phyloP scores from a whole-genome alignment of 2,329 filamentous ascomycete genomes.

The Hansfordia pulvinata region DNA sequence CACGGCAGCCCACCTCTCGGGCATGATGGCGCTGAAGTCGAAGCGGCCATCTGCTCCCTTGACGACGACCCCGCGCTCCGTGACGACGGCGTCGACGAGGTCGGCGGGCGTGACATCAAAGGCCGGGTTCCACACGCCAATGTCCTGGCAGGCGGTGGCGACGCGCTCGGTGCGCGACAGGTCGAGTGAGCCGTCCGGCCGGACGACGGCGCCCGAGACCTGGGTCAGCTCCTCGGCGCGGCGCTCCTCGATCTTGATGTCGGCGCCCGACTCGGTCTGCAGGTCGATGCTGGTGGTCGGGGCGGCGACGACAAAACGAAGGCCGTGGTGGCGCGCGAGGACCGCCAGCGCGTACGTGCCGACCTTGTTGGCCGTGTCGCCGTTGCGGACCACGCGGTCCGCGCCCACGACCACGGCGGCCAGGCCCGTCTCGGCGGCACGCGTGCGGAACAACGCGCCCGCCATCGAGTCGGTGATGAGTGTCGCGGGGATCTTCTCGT shows the following conservation, averaged over 20 bases:
- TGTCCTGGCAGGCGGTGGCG: constrained; percentile 64
- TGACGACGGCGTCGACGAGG: constrained; percentile 88
- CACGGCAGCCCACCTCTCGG: constrained; percentile 35
- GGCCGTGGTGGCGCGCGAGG: constrained; percentile 72
- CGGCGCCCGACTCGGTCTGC: constrained; percentile 58
- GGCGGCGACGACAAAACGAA: constrained; percentile 91
- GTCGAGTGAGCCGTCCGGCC: constrained; percentile 49
- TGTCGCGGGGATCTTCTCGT: constrained; percentile 81
- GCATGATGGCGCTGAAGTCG: constrained; percentile 42
- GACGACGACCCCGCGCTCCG: constrained; percentile 76
- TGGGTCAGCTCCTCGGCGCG: constrained; percentile 70
- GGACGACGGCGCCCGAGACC: constrained; percentile 63
- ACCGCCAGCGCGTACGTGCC: constrained; percentile 89
- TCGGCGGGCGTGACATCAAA: constrained; percentile 89
- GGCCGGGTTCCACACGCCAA: constrained; percentile 89
- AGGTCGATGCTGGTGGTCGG: constrained; percentile 91
- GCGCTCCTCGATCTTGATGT: constrained; percentile 86
- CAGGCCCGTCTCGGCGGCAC: constrained; percentile 53
- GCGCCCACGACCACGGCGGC: constrained; percentile 86
- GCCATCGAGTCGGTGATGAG: constrained; percentile 97
- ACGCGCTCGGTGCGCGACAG: constrained; percentile 53
- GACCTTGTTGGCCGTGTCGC: constrained; percentile 97
- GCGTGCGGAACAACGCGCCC: constrained; percentile 60
- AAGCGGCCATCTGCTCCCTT: constrained; percentile 63
- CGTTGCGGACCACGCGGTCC: constrained; percentile 89